Evolutionary conservation across 352 stramenopile genomes (phyloP).

Genomic region (Phytophthora tubulina): DNA sequence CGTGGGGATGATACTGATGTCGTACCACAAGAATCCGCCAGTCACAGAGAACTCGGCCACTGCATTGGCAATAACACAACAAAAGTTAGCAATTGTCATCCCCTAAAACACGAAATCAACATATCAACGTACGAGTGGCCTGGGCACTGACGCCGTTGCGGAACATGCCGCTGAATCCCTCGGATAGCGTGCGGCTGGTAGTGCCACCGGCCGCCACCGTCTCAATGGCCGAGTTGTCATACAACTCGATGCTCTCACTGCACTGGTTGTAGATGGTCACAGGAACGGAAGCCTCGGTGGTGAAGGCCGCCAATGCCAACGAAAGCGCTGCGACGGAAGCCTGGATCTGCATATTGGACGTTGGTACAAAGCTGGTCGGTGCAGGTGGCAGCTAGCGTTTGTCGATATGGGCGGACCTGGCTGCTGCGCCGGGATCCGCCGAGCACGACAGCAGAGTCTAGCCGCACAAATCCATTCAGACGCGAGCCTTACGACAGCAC

Average conservation of each 20-base stretch:
- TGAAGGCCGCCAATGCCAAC: constrained; percentile 33
- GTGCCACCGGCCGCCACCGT: constrained; percentile 47
- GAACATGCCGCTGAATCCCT: constrained; percentile 70
- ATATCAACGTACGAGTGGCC: constrained; percentile 44
- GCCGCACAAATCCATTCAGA: constrained; percentile 34
- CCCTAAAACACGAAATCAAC: neutral
- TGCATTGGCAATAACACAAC: constrained; percentile 22
- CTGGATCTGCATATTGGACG: constrained; percentile 30
- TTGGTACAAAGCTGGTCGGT: constrained; percentile 24
- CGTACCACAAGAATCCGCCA: constrained; percentile 50
- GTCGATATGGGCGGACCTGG: constrained; percentile 35
- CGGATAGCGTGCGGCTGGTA: constrained; percentile 45
- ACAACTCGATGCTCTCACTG: constrained; percentile 55
- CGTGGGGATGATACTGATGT: constrained; percentile 57
- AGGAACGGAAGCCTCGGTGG: constrained; percentile 38
- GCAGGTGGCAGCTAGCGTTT: constrained; percentile 27
- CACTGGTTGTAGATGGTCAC: constrained; percentile 70
- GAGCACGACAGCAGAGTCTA: constrained; percentile 21
- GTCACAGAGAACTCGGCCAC: constrained; percentile 57
- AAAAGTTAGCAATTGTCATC: constrained; percentile 9
- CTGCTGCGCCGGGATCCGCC: constrained; percentile 9
- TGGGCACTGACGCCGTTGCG: constrained; percentile 57
- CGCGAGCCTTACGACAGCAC: constrained; percentile 27
- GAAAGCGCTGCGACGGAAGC: constrained; percentile 32
- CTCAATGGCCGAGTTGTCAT: constrained; percentile 63